Evolutionary conservation across 768 basidiomycete species (phyloP).

Genomic region (Tylopilus subfusipes): DNA sequence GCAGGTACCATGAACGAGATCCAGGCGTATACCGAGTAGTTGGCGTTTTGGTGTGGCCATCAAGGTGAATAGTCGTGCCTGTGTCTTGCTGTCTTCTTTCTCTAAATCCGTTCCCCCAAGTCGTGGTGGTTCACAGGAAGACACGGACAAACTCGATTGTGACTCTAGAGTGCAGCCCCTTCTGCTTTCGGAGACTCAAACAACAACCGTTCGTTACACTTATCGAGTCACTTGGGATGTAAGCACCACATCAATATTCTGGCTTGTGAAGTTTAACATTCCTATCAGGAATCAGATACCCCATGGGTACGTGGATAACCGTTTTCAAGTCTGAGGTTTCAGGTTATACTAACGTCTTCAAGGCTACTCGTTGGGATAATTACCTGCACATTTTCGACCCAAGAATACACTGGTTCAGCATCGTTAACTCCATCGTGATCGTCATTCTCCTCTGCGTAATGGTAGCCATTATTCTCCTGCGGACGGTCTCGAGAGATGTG

Average conservation of each 20-base stretch:
- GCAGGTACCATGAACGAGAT: conserved; percentile 76
- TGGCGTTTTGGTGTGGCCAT: conserved; percentile 85
- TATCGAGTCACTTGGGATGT: conserved; percentile 88
- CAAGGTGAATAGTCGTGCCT: conserved; percentile 31
- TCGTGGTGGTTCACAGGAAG: conserved; percentile 57
- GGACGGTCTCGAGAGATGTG: conserved; percentile 87
- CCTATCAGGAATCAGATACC: conserved; percentile 71
- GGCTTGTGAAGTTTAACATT: conserved; percentile 1
- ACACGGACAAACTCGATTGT: conserved; percentile 44
- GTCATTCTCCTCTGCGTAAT: conserved; percentile 88
- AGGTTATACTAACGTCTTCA: conserved; percentile 16
- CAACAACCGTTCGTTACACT: conserved; percentile 74
- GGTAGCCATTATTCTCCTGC: conserved; percentile 87
- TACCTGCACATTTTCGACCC: conserved; percentile 94
- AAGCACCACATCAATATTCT: conserved; percentile 26
- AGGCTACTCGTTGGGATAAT: conserved; percentile 96
- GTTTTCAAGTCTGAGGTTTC: not conserved
- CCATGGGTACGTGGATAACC: conserved; percentile 57
- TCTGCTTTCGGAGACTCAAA: conserved; percentile 54
- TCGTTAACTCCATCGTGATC: conserved; percentile 90
- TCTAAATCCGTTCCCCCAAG: conserved; percentile 34
- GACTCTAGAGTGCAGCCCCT: conserved; percentile 46
- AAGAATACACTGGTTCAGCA: conserved; percentile 93
- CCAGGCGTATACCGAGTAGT: conserved; percentile 79
- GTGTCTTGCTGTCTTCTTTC: not conserved